A percentile compares a stretch with the other conserved stretches of the same genome.
These are phyloP conservation scores for Neurospora intermedia DNA, from an alignment of 495 filamentous ascomycete species.

Conservation along the genomic window DNA sequence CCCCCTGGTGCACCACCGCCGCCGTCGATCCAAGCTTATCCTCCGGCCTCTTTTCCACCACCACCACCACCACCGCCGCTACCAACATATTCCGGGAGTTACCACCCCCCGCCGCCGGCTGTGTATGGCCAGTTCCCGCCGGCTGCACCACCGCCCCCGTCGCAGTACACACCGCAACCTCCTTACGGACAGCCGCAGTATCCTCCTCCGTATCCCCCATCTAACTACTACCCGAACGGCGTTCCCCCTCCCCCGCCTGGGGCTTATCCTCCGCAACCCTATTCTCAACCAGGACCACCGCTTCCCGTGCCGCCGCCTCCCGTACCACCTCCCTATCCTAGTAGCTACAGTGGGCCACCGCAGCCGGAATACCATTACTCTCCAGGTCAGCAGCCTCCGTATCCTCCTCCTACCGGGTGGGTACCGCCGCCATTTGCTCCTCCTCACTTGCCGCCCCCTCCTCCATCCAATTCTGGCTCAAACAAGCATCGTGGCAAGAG, in stretches of 20 bases:
- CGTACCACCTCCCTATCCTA: slow-evolving; percentile 18
- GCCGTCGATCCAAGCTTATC: slow-evolving; percentile 11
- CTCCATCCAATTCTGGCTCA: slow-evolving; percentile 4
- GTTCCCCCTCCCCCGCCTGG: slow-evolving; percentile 11
- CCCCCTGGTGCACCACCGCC: slow-evolving; percentile 21
- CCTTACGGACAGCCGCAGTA: slow-evolving; percentile 21
- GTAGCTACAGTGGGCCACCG: slow-evolving; percentile 14
- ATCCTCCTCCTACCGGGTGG: slow-evolving; percentile 14
- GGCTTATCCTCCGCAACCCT: slow-evolving; percentile 15
- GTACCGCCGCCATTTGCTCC: slow-evolving; percentile 12
- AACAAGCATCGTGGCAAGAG: slow-evolving; percentile 11
- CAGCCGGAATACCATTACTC: slow-evolving; percentile 18
- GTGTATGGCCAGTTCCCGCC: slow-evolving; percentile 4
- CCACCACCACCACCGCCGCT: slow-evolving; percentile 17
- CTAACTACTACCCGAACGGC: slow-evolving; percentile 17
- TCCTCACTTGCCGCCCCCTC: slow-evolving; percentile 7
- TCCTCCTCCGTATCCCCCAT: slow-evolving; percentile 16
- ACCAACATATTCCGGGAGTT: slow-evolving; percentile 11
- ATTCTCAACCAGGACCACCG: slow-evolving; percentile 6
- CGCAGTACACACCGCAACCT: slow-evolving; percentile 15
- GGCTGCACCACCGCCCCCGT: slow-evolving; percentile 5
- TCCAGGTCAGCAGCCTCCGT: slow-evolving; percentile 9
- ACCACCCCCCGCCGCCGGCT: slow-evolving; percentile 4
- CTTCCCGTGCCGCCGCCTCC: slow-evolving; percentile 17
- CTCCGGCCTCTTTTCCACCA: slow-evolving; percentile 11